Percentiles rank a stretch among this genome's conserved stretches.
Conservation (phyloP, 495 filamentous ascomycete species). For the Aspergillus sclerotiicarbonarius region DNA sequence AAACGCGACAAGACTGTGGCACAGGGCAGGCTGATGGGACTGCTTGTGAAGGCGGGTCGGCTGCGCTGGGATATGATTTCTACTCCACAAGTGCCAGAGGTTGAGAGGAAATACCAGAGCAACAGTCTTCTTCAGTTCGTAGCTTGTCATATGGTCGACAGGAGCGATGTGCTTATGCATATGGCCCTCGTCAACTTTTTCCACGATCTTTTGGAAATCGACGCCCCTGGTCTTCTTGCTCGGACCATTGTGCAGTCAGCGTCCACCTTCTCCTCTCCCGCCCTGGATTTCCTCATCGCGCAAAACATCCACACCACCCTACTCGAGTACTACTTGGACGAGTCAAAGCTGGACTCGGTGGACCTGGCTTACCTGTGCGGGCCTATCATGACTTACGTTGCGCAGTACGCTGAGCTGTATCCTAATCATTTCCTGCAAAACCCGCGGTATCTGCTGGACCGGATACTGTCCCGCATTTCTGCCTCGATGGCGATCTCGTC, state of each 20-base stretch:
- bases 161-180: conserved; percentile 75
- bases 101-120: conserved; percentile 55
- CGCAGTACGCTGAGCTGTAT: conserved; percentile 54
- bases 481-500: conserved; percentile 43
- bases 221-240: conserved; percentile 36
- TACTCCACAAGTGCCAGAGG: conserved; percentile 54
- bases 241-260: conserved; percentile 32
- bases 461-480: conserved; percentile 46
- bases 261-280: conserved; percentile 48
- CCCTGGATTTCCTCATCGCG: conserved; percentile 54
- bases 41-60: conserved; percentile 64
- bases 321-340: conserved; percentile 52
- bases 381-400: conserved; percentile 56
- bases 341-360: conserved; percentile 48
- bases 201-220: conserved; percentile 56
- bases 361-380: conserved; percentile 53
- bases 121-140: conserved; percentile 73
- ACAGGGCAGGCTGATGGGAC: conserved; percentile 71
- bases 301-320: conserved; percentile 51
- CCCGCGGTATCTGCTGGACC: conserved; percentile 34
- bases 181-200: conserved; percentile 76
- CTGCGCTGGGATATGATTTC: conserved; percentile 63
- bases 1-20: conserved; percentile 70
- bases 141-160: conserved; percentile 69
- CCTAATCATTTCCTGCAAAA: conserved; percentile 53